Evolutionary conservation across 1,284 basidiomycete species (phyloP), one percentile per base, ranked within the genome.

Genomic region (Cerrena zonata): DNA sequence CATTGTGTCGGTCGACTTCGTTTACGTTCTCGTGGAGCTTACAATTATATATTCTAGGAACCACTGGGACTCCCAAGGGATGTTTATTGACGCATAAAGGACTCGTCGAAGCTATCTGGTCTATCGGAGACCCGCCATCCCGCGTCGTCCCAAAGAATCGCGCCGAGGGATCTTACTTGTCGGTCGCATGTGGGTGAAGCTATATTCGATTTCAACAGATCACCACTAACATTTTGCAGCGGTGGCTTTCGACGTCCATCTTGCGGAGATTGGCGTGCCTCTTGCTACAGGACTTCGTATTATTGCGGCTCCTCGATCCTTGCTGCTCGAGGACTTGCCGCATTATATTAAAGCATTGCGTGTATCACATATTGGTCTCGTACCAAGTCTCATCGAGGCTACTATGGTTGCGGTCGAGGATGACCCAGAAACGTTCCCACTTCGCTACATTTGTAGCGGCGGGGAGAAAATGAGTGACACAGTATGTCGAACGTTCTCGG

Each of bases 61-160:
- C 77, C 2, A 80, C 77, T 2, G 78, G 78, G 27, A 76, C 69
- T 39, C 78, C 78, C 1, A 80, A 80, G 56, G 78, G 78, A n/a
- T 80, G 78, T 58, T 61, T 80, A n/a, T 57, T 77, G 27, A 77
- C 73, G 12, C 72, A 79, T 52, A 52, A 61, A 11, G 75, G 76
- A 10, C 63, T 78, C 13, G 58, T 65, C 15, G 70, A 74, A 57
- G 77, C 74, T 2, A 70, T 75, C 21, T 56, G 70, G 45, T 71
- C 73, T 15, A 56, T 78, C 25, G 69, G 69, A 48, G 68, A 61
- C 39, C 68, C 71, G 19, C 58, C 72, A n/a, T 66, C 70, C 7
- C 55, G 67, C 22, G 69, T 70, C 30, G 61, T 61, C 22, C 68
- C 70, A 61, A 52, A 67, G 3, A 60, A 74, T 44, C 58, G 62